Evolutionary conservation across 176 grass and related monocot species (phyloP), one percentile per base, ranked within the genome.

Genomic region (Lolium multiflorum): DNA sequence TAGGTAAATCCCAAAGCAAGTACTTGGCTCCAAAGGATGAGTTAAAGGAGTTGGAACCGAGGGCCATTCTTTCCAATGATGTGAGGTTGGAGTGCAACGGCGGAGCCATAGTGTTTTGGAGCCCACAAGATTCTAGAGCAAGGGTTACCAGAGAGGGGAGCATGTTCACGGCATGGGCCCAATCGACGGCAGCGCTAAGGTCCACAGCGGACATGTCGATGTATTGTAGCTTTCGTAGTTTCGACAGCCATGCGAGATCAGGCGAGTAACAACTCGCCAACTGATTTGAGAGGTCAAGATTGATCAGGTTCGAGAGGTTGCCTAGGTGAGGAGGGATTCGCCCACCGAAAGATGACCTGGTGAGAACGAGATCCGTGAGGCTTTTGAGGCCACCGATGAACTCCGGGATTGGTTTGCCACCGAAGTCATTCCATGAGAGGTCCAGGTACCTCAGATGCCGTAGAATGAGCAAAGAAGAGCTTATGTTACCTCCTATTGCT

Each of bases 221-320:
- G 24, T 81, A 63, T 15, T 35, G 52, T 9, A 94, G 51, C 7
- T 12, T 68, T 13, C 21, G 3, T 1, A 94, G 71, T 18, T 39
- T 37, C 4, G 77, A 78, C 7, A 91, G 0, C 92, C 89, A 94
- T 63, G 55, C 1, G 17, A 80, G 56, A 37, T 88, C 74, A 17
- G 9, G 6, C 0, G 24, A 56, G 8, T 61, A 69, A 90, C 38
- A 71, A 11, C 9, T 4, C 0, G 4, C 21, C 21, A 22, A 60
- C 9, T 8, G 6, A 9, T 12, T 5, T 0, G 21, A 65, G 62
- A 69, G 50, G 71, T 72, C 71, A 83, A 90, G 84, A 6, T 9
- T 26, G 38, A 51, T 11, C 62, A 93, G 14, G 2, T 78, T 81
- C 0, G 91, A 81, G 31, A 93, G 85, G 72, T 93, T 93, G 1